Conservation (phyloP, 768 basidiomycete species). For the Suillus sp. region DNA sequence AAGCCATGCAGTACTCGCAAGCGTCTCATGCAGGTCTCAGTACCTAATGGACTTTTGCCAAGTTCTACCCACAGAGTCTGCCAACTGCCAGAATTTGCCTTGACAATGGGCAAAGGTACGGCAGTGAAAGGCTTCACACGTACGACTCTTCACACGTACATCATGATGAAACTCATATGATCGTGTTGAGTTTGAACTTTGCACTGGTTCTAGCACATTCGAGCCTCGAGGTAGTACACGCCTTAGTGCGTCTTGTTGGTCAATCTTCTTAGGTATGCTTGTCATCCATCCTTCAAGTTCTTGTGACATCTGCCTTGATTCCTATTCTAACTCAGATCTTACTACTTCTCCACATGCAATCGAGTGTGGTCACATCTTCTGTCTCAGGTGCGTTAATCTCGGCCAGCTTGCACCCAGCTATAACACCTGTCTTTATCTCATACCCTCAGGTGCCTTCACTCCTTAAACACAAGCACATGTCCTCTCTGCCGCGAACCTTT, state of each 20-base stretch:
- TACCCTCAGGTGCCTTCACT: slow-evolving; percentile 53
- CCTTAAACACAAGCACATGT: slow-evolving; percentile 53
- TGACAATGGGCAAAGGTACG: too few species aligned
- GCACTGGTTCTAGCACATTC: not conserved
- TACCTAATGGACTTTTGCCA: too few species aligned
- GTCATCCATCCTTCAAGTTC: slow-evolving; percentile 68
- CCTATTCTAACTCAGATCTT: slow-evolving; percentile 50
- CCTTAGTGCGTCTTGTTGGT: not conserved
- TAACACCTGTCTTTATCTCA: not conserved
- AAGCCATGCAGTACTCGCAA: too few species aligned
- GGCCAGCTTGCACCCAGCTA: slow-evolving; percentile 6
- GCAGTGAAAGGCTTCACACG: too few species aligned
- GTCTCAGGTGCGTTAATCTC: slow-evolving; percentile 50
- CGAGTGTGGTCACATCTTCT: slow-evolving; percentile 79
- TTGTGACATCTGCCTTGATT: slow-evolving; percentile 77
- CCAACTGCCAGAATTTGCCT: too few species aligned
- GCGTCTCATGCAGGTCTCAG: too few species aligned
- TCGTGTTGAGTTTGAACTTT: not conserved
- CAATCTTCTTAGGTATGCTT: slow-evolving; percentile 42
- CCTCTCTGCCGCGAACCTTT: slow-evolving; percentile 69
- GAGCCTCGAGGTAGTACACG: too few species aligned
- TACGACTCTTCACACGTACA: too few species aligned
- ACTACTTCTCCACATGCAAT: slow-evolving; percentile 66
- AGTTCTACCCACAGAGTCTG: too few species aligned
- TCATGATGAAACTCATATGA: too few species aligned